Percentiles rank a stretch among this genome's conserved stretches.
These are phyloP conservation scores for Solanum hybrid DNA, from an alignment of 305 asterid genomes.

Conservation along the genomic window DNA sequence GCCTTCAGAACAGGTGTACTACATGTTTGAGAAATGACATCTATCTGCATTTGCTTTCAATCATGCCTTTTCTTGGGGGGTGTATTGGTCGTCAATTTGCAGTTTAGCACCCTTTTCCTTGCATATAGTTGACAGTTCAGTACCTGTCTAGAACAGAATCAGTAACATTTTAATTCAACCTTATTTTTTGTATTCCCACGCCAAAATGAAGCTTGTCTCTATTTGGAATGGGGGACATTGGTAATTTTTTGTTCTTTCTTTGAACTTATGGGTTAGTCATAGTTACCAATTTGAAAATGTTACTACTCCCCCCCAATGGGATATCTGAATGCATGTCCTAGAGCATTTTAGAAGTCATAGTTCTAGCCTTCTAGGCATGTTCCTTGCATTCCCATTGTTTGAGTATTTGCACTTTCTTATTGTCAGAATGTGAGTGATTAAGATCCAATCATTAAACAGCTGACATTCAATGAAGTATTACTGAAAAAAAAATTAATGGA, in stretches of 20 bases:
- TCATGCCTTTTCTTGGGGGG: not conserved
- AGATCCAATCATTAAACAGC: not conserved
- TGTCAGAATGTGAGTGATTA: not conserved
- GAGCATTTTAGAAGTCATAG: not conserved
- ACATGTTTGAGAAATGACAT: not conserved
- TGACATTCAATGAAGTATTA: not conserved
- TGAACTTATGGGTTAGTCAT: not conserved
- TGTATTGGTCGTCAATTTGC: not conserved
- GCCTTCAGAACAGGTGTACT: not conserved
- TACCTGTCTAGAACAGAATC: not conserved
- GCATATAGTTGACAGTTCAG: not conserved
- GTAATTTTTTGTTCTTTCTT: not conserved
- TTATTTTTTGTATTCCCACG: not conserved
- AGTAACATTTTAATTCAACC: not conserved
- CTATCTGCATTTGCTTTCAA: not conserved
- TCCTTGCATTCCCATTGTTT: not conserved
- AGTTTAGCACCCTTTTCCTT: not conserved
- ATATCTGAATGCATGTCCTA: not conserved
- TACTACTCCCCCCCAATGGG: not conserved
- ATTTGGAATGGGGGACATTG: not conserved
- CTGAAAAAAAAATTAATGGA: not conserved
- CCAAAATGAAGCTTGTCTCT: not conserved
- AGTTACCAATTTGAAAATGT: not conserved
- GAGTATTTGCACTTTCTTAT: not conserved
- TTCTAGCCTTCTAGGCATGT: not conserved